Evolutionary conservation across 164 flowering plant genomes (phyloP), one percentile per base, ranked within the genome.

Genomic region (Vitis rupestris): DNA sequence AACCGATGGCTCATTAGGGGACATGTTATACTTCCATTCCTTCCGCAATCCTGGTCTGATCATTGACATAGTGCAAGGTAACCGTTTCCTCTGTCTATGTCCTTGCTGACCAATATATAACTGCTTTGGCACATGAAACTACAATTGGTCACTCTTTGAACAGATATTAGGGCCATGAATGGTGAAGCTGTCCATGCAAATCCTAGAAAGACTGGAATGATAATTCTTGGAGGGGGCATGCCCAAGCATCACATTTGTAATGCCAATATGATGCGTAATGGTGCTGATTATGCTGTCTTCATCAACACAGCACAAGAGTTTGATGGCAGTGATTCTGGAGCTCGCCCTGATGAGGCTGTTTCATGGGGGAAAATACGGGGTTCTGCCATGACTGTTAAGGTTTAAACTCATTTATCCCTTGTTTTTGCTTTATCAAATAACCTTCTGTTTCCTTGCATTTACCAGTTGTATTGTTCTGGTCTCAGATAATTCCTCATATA

Each of bases 241-340:
- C 99, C 98, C 13, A 95, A 94, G 75, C 99, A 94, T 80, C 99
- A 94, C 73, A 94, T 94, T 11, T 88, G 95, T 84, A 92, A 95
- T 83, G 97, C 98, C 72, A 95, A 91, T 74, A 92, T 95, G 99
- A 90, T 95, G 92, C 91, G 97, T 12, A 92, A 91, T 79, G 98
- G 98, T 75, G 98, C 99, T 19, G 99, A 95, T 79, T 95, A 78
- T 87, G 97, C 97, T 31, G 97, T 91, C 65, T 95, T 82, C 68
- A 91, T 95, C 59, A 95, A 92, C 64, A 95, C 98, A 0, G 99
- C 94, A 9, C 99, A 95, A 80, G 99, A 95, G 72, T 95, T 88
- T 80, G 99, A 95, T 80, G 99, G 99, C 49, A 91, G 97, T 70
- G 99, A 95, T 77, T 95, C 99, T 54, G 97, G 99, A 61, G 99